Evolutionary conservation across 2,329 filamentous ascomycete genomes (phyloP), one percentile per base, ranked within the genome.

Genomic region (Apiospora marii): DNA sequence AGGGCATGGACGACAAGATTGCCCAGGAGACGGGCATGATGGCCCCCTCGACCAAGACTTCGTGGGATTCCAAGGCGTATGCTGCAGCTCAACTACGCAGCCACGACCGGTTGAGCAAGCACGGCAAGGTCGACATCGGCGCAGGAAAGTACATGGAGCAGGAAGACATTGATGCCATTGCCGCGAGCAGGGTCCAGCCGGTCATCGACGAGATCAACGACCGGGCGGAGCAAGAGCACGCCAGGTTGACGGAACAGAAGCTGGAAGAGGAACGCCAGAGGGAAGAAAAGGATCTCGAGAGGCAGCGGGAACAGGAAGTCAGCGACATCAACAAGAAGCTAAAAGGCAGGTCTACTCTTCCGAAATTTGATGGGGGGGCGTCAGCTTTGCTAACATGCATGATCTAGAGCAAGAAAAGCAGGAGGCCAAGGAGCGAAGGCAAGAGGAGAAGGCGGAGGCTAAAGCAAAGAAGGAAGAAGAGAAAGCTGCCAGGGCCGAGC

Each of bases 131-230:
- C 43, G 85, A 96, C 75, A 90, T 98, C 71, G 95, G 96, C 5
- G 92, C 93, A 64, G 94, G 94, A 10, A 94, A 90, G 78, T 95
- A 92, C 78, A 91, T 98, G 85, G 90, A 94, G 49, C 91, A 92
- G 76, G 87, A 90, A 6, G 93, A 95, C 68, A 90, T 98, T 22
- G 91, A 98, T 75, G 90, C 90, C 7, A 93, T 98, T 76, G 95
- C 95, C 3, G 88, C 90, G 16, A 90, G 88, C 67, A 91, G 92
- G 76, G 89, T 98, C 22, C 93, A 96, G 80, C 95, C 95, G 5
- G 91, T 96, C 0, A 82, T 98, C 7, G 92, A 98, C 76, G 93
- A 97, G 75, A 96, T 98, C 74, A 91, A 92, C 70, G 91, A 93
- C 70, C 93, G 92, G 79, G 93, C 93, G 0, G 92, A 95, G 78